Evolutionary conservation across 2,329 filamentous ascomycete species (phyloP).

Genomic region (Tolypocladium tundrense): DNA sequence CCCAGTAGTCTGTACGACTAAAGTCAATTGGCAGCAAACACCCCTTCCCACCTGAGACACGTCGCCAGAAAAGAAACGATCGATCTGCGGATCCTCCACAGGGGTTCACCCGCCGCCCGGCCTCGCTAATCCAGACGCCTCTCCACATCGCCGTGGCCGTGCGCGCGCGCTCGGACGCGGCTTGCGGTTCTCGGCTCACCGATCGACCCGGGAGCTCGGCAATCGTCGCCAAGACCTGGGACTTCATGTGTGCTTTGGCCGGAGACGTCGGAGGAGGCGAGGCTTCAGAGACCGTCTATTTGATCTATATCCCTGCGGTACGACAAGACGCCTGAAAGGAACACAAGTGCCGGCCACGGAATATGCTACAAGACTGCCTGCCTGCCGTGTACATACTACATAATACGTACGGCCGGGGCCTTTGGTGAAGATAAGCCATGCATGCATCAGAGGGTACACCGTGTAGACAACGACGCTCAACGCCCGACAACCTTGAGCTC

Average conservation of each 20-base stretch:
- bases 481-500: conserved; percentile 17
- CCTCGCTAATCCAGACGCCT: neutral
- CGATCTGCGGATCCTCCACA: neutral
- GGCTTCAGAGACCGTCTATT: too few relatives aligned
- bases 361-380: too few relatives aligned
- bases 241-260: neutral
- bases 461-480: conserved; percentile 1
- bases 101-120: neutral
- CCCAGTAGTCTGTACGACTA: too few relatives aligned
- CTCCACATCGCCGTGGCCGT: neutral
- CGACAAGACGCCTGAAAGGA: too few relatives aligned
- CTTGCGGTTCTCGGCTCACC: neutral
- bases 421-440: too few relatives aligned
- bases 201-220: neutral
- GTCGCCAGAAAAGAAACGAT: neutral
- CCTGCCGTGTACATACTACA: too few relatives aligned
- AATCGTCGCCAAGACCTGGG: neutral
- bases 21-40: neutral
- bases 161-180: neutral
- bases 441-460: too few relatives aligned
- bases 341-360: too few relatives aligned
- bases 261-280: too few relatives aligned
- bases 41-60: neutral
- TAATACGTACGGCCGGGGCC: too few relatives aligned
- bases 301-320: too few relatives aligned